These are phyloP conservation scores for Colletotrichum falcatum DNA, from an alignment of 2,329 filamentous ascomycete genomes.

Conservation along the genomic window DNA sequence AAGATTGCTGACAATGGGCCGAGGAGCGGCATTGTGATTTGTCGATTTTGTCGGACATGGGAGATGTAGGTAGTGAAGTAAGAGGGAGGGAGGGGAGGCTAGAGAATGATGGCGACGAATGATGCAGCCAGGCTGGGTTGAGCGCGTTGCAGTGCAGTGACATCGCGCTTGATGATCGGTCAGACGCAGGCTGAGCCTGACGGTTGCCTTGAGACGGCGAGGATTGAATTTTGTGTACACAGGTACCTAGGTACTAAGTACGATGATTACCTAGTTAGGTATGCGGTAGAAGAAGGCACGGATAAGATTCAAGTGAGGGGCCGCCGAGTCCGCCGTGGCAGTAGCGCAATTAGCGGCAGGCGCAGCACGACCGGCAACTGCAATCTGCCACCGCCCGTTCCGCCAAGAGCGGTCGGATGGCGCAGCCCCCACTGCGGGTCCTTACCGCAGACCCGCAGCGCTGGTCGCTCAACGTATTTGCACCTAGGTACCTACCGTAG, in stretches of 20 bases:
- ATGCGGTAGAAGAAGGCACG: slow-evolving; percentile 1
- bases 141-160: slow-evolving; percentile 5
- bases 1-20: slow-evolving; percentile 26
- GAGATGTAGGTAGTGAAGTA: not conserved
- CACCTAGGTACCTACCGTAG: not conserved
- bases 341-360: slow-evolving; percentile 32
- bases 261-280: too few relatives aligned
- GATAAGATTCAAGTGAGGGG: slow-evolving; percentile 1
- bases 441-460: slow-evolving; percentile 20
- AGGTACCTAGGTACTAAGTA: not conserved
- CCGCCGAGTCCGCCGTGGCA: slow-evolving; percentile 4
- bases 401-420: slow-evolving; percentile 11
- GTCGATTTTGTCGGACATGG: slow-evolving; percentile 9
- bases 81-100: not conserved
- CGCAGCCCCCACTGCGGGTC: slow-evolving; percentile 15
- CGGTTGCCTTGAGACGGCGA: slow-evolving; percentile 10
- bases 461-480: slow-evolving; percentile 1
- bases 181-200: slow-evolving; percentile 9
- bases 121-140: slow-evolving; percentile 4
- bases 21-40: slow-evolving; percentile 1
- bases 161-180: not conserved
- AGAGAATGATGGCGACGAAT: slow-evolving; percentile 24
- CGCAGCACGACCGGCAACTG: slow-evolving; percentile 17
- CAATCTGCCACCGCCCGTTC: slow-evolving; percentile 9
- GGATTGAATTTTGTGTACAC: not conserved